Conservation (phyloP, 352 stramenopile species). For the Globisporangium takayamanum region DNA sequence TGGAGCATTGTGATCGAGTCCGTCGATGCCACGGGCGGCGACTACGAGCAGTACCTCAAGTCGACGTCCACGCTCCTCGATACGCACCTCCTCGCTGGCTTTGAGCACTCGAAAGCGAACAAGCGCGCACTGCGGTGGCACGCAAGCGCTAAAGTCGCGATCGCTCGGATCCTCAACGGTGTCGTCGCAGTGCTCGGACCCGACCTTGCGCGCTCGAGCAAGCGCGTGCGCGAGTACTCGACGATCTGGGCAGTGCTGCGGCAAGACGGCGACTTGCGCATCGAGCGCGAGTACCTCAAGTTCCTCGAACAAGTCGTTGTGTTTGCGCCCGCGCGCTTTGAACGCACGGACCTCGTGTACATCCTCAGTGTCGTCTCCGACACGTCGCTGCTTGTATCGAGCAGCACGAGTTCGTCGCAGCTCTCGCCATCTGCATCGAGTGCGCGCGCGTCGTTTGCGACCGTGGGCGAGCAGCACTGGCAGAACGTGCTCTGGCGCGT, state of each 20-base stretch:
- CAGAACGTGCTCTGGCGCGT: slow-evolving; percentile 38
- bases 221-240: slow-evolving; percentile 59
- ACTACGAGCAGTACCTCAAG: slow-evolving; percentile 80
- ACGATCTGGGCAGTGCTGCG: slow-evolving; percentile 68
- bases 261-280: slow-evolving; percentile 51
- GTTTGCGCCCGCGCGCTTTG: slow-evolving; percentile 63
- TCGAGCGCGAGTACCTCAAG: slow-evolving; percentile 74
- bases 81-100: slow-evolving; percentile 64
- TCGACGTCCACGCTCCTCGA: slow-evolving; percentile 73
- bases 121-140: slow-evolving; percentile 46
- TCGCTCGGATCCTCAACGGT: slow-evolving; percentile 62
- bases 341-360: slow-evolving; percentile 43
- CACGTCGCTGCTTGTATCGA: slow-evolving; percentile 3
- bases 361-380: slow-evolving; percentile 59
- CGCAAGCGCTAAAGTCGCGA: slow-evolving; percentile 45
- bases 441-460: slow-evolving; percentile 14
- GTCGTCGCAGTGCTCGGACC: slow-evolving; percentile 59
- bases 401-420: neutral
- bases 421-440: slow-evolving; percentile 15
- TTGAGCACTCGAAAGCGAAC: slow-evolving; percentile 62
- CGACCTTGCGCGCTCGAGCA: slow-evolving; percentile 33
- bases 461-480: slow-evolving; percentile 17
- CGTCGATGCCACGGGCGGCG: slow-evolving; percentile 56
- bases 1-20: slow-evolving; percentile 84
- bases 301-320: slow-evolving; percentile 83